phyloP scores from a whole-genome alignment of 176 grass and related monocot species.

The Puccinellia tenuiflora region DNA sequence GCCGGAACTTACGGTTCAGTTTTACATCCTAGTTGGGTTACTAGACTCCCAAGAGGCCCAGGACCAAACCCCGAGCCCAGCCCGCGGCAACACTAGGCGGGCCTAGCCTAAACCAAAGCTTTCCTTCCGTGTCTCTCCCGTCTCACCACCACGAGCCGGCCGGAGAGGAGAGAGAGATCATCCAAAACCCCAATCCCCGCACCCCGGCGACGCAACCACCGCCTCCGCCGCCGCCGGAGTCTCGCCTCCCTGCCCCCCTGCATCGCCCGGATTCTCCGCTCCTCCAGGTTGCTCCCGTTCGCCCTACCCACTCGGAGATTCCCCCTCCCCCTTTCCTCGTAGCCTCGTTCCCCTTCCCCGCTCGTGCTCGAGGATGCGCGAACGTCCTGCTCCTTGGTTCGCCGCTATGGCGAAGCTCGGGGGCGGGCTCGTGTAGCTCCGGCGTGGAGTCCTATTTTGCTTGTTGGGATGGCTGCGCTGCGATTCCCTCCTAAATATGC shows the following conservation, averaged over 20 bases:
- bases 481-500: background rate
- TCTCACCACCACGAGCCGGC: conserved; percentile 6
- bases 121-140: background rate
- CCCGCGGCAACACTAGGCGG: too few relatives aligned
- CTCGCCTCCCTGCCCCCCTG: background rate
- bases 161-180: background rate
- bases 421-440: background rate
- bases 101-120: background rate
- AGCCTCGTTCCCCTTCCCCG: background rate
- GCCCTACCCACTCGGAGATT: background rate
- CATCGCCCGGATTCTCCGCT: background rate
- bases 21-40: too few relatives aligned
- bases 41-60: too few relatives aligned
- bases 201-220: background rate
- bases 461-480: background rate
- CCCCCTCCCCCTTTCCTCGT: background rate
- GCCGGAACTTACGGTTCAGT: too few relatives aligned
- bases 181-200: conserved; percentile 19
- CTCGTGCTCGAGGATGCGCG: background rate
- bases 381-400: background rate
- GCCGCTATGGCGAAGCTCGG: background rate
- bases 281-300: background rate
- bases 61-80: too few relatives aligned
- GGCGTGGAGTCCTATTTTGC: background rate
- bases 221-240: background rate